phyloP scores from a whole-genome alignment of 805 yeast genomes.

The Candida fluviatilis region DNA sequence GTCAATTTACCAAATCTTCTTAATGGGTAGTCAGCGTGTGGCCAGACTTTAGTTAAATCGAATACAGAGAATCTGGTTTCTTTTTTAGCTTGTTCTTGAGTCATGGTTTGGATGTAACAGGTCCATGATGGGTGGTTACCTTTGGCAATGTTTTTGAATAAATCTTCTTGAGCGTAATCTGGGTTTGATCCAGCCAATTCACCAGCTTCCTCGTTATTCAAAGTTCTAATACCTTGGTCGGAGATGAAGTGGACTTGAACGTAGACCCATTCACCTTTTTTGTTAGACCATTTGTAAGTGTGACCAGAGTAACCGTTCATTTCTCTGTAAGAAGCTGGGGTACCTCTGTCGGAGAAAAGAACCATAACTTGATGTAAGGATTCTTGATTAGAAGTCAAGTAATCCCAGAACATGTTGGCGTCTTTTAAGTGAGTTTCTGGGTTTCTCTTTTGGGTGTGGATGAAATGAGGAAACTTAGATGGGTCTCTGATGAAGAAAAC shows the following conservation, averaged over 20 bases:
- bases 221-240: constrained; percentile 56
- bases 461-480: constrained; percentile 79
- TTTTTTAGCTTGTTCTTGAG: constrained; percentile 70
- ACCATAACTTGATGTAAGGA: constrained; percentile 70
- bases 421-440: constrained; percentile 80
- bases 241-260: constrained; percentile 72
- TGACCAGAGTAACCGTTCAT: constrained; percentile 88
- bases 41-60: constrained; percentile 92
- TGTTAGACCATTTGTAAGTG: constrained; percentile 75
- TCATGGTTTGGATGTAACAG: constrained; percentile 80
- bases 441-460: constrained; percentile 85
- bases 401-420: constrained; percentile 83
- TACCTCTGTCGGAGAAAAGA: constrained; percentile 78
- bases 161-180: constrained; percentile 75
- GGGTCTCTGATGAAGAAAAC: constrained; percentile 84
- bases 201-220: constrained; percentile 64
- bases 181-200: constrained; percentile 72
- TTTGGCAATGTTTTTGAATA: constrained; percentile 71
- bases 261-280: constrained; percentile 71
- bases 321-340: constrained; percentile 69
- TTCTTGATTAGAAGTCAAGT: constrained; percentile 68
- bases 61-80: constrained; percentile 72
- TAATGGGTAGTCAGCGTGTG: constrained; percentile 80
- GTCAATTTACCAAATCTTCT: constrained; percentile 79
- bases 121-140: constrained; percentile 86